Base-by-base conservation (phyloP, 2,329 filamentous ascomycete species). In the Beauveria pseudobassiana region DNA sequence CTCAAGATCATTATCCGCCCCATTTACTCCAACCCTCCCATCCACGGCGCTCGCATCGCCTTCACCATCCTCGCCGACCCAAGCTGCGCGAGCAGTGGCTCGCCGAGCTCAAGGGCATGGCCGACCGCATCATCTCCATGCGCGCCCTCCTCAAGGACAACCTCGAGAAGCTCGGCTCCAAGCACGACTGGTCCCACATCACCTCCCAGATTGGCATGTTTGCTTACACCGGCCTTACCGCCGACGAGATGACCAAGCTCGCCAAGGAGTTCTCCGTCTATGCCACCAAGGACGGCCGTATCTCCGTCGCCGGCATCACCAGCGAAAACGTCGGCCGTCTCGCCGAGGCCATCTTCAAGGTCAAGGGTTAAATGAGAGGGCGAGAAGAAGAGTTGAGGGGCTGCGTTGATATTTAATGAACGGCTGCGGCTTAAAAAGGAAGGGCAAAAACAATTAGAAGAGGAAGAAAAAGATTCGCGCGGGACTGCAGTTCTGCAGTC, bases 171-270 rank as follows among this genome's bases (percentile, higher is more conserved):
- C 86, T 97, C 65, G 93, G 93, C 74, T 95, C 90, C 82, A 92
- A 92, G 84, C 91, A 96, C 78, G 91, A 98, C 82, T 99, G 95
- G 95, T 90, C 88, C 76, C 95, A 99, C 83, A 99, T 99, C 79
- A 98, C 95, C 69, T 93, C 84, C 78, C 91, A 96, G 85, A 99
- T 99, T 72, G 95, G 95, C 80, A 99, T 99, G 95, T 99, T 99
- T 74, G 93, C 95, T 69, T 99, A 96, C 84, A 99, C 95, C 58
- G 95, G 95, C 65, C 81, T 99, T 71, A 93, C 83, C 70, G 81
- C 93, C 61, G 88, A 93, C 78, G 90, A 97, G 81, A 97, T 98
- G 91, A 89, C 93, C 61, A 81, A 80, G 71, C 83, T 99, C 65
- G 91, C 93, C 68, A 92, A 96, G 82, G 91, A 98, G 82, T 91